These are phyloP conservation scores for Penicillium robsamsonii DNA, from an alignment of 495 filamentous ascomycete species.

Conservation along the genomic window DNA sequence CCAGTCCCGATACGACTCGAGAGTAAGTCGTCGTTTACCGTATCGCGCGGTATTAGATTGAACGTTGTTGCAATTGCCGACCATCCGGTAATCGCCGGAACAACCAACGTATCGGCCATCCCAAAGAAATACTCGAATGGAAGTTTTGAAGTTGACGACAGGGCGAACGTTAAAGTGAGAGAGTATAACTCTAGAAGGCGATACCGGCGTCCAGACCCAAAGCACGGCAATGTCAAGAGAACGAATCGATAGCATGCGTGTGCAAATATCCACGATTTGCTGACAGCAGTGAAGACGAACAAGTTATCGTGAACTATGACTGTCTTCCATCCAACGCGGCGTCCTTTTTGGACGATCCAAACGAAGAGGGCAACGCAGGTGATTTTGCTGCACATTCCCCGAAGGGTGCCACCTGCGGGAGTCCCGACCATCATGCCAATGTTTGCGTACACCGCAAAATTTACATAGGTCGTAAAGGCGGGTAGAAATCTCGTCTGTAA, in stretches of 20 bases:
- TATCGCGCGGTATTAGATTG: slow-evolving; percentile 6
- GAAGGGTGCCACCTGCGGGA: slow-evolving; percentile 4
- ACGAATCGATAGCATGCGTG: slow-evolving; percentile 4
- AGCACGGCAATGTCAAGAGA: slow-evolving; percentile 8
- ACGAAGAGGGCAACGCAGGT: not conserved
- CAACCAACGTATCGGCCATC: slow-evolving; percentile 4
- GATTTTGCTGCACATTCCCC: not conserved
- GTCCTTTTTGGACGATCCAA: slow-evolving; percentile 4
- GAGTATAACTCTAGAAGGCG: slow-evolving; percentile 8
- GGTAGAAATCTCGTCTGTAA: not conserved
- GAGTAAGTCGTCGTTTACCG: slow-evolving; percentile 1
- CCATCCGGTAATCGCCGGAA: slow-evolving; percentile 5
- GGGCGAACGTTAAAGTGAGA: slow-evolving; percentile 2
- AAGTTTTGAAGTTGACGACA: not conserved
- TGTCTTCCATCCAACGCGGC: slow-evolving; percentile 4
- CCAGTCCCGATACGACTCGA: not conserved
- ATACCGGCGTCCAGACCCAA: slow-evolving; percentile 8
- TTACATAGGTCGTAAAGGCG: slow-evolving; percentile 8
- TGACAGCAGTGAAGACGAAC: slow-evolving; percentile 6
- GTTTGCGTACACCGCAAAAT: slow-evolving; percentile 7
- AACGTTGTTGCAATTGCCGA: slow-evolving; percentile 7
- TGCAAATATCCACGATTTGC: slow-evolving; percentile 8
- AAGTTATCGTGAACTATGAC: slow-evolving; percentile 4
- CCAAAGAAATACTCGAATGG: not conserved
- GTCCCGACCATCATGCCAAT: slow-evolving; percentile 4